phyloP scores from a whole-genome alignment of 345 rosid genomes.

The Sonneratia caseolaris region DNA sequence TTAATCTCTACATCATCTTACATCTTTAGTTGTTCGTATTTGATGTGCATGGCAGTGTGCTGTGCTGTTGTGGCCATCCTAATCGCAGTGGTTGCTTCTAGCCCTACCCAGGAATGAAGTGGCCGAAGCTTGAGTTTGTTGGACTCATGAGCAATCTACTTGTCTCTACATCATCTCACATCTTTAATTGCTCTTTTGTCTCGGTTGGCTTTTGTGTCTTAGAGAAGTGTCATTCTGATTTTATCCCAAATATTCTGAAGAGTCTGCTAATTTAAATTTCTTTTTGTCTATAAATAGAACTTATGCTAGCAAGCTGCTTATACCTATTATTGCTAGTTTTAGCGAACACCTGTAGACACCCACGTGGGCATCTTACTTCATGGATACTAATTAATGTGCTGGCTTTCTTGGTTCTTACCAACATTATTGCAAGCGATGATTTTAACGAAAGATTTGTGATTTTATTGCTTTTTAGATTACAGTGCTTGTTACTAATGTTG shows the following conservation, averaged over 20 bases:
- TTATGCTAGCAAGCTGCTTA: constrained; percentile 82
- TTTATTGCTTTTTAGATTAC: not conserved
- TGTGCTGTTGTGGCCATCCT: constrained; percentile 66
- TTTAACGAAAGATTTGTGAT: not conserved
- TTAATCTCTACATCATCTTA: not conserved
- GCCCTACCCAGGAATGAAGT: constrained; percentile 99
- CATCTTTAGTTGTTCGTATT: constrained; percentile 9
- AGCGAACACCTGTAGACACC: constrained; percentile 96
- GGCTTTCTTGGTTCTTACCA: constrained; percentile 99
- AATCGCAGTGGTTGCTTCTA: constrained; percentile 91
- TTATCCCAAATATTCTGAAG: not conserved
- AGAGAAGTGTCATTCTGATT: not conserved
- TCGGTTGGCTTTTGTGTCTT: not conserved
- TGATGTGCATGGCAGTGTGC: constrained; percentile 63
- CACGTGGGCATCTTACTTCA: constrained; percentile 99
- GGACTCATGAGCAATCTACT: constrained; percentile 67
- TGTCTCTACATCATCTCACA: not conserved
- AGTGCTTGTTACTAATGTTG: not conserved
- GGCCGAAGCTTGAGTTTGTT: constrained; percentile 97
- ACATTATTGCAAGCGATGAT: constrained; percentile 65
- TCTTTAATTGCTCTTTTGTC: not conserved
- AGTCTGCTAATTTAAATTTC: constrained; percentile 3
- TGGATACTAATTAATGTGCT: constrained; percentile 86
- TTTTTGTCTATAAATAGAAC: constrained; percentile 44
- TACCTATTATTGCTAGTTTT: constrained; percentile 98